These are phyloP conservation scores for Globisporangium lucens DNA, from an alignment of 352 stramenopile genomes.

Conservation along the genomic window DNA sequence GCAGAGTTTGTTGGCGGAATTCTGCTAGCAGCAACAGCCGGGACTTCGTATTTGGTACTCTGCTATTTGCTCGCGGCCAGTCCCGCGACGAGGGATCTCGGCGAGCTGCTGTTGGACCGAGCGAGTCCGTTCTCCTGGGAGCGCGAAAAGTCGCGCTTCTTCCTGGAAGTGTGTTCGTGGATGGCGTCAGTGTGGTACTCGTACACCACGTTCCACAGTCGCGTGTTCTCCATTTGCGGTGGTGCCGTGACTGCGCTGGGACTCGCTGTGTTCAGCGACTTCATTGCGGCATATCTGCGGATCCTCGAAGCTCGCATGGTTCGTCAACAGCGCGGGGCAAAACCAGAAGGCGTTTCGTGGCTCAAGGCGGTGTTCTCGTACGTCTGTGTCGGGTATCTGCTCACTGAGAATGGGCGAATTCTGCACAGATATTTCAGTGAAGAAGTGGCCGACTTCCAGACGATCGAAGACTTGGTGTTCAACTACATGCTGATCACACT, in stretches of 20 bases:
- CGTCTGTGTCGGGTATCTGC: constrained; percentile 59
- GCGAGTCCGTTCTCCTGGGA: constrained; percentile 50
- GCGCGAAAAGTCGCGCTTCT: constrained; percentile 47
- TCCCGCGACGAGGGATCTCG: constrained; percentile 24
- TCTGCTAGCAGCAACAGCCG: constrained; percentile 47
- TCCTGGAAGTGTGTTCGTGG: constrained; percentile 74
- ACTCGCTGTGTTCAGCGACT: constrained; percentile 54
- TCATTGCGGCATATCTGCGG: constrained; percentile 51
- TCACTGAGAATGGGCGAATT: constrained; percentile 44
- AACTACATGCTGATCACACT: constrained; percentile 74
- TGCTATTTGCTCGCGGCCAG: constrained; percentile 38
- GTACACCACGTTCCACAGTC: constrained; percentile 55
- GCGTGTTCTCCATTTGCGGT: constrained; percentile 37
- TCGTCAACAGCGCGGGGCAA: constrained; percentile 23
- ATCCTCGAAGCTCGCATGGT: constrained; percentile 45
- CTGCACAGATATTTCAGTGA: constrained; percentile 45
- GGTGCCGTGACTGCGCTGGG: constrained; percentile 37
- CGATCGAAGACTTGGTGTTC: constrained; percentile 59
- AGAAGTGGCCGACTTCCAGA: constrained; percentile 29
- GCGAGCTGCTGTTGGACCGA: constrained; percentile 48
- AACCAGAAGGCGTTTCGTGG: constrained; percentile 49
- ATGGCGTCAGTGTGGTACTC: constrained; percentile 66
- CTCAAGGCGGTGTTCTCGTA: constrained; percentile 70
- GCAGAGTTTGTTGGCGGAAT: constrained; percentile 49
- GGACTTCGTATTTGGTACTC: constrained; percentile 42